phyloP scores from a whole-genome alignment of 345 rosid species.

The Ceriops tagal region DNA sequence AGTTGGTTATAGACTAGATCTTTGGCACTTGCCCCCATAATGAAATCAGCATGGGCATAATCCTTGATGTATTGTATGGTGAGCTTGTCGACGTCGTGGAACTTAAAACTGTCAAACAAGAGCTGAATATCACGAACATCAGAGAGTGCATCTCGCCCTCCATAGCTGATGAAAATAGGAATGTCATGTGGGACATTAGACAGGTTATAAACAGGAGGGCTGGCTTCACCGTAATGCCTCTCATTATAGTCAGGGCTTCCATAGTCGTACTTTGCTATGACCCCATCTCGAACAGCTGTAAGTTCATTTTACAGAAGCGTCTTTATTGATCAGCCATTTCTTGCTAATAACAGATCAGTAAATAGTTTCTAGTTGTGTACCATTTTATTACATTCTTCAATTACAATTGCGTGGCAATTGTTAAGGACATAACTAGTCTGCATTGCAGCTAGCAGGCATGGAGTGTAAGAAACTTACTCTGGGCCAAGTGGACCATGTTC shows the following conservation, averaged over 20 bases:
- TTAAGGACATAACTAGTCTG: neutral
- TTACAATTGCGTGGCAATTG: neutral
- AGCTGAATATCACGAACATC: constrained; percentile 57
- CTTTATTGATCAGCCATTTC: neutral
- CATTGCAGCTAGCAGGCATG: neutral
- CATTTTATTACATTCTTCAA: too few species aligned
- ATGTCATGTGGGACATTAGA: constrained; percentile 67
- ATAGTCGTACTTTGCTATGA: constrained; percentile 66
- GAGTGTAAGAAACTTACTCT: constrained; percentile 45
- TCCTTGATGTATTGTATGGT: constrained; percentile 53
- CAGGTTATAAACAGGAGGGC: constrained; percentile 66
- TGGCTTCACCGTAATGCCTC: constrained; percentile 56
- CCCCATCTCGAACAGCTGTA: constrained; percentile 64
- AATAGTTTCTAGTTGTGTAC: too few species aligned
- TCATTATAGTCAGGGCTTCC: constrained; percentile 45
- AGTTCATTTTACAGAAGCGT: neutral
- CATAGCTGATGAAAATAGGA: constrained; percentile 74
- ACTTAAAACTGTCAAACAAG: constrained; percentile 58
- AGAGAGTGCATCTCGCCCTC: constrained; percentile 64
- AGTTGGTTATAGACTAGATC: constrained; percentile 67
- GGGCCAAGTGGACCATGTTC: constrained; percentile 84
- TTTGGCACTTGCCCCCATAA: constrained; percentile 80
- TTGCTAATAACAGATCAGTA: too few species aligned
- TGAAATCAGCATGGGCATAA: constrained; percentile 84
- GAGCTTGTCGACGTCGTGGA: constrained; percentile 61